Conservation (phyloP, 768 basidiomycete species). For the Peribolospora baueri region DNA sequence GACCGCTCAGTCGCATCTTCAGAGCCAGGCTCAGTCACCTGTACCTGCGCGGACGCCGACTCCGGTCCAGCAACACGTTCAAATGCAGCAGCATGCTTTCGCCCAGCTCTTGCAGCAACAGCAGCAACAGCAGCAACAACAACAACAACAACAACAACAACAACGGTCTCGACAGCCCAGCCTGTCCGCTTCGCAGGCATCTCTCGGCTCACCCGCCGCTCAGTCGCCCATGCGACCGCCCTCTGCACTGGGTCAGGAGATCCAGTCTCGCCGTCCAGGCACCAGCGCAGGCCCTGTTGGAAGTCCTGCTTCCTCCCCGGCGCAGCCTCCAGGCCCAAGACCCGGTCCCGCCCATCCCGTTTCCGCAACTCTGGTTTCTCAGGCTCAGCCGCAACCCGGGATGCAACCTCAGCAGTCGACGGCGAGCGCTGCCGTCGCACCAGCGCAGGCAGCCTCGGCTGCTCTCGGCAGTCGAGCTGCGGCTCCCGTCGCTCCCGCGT, state of each 20-base stretch:
- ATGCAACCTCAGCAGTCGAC: too few species aligned
- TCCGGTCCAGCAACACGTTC: background rate
- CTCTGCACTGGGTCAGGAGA: too few species aligned
- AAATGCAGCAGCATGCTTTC: background rate
- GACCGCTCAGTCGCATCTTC: background rate
- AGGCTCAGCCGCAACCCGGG: too few species aligned
- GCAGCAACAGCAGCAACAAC: background rate
- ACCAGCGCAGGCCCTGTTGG: too few species aligned
- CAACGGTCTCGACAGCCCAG: background rate
- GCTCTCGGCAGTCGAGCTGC: background rate
- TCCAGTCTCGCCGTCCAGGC: too few species aligned
- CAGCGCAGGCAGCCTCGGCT: background rate
- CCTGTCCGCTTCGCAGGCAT: background rate
- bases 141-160: background rate
- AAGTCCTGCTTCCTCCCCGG: too few species aligned
- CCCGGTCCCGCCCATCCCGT: too few species aligned
- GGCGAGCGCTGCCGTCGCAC: too few species aligned
- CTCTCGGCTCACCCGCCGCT: background rate
- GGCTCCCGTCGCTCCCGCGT: slow-evolving; percentile 1
- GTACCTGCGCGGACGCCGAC: background rate
- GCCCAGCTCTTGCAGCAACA: background rate
- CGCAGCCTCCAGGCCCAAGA: too few species aligned
- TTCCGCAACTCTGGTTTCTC: too few species aligned
- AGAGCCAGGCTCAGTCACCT: background rate
- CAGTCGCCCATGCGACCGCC: background rate